A percentile compares a stretch with the other conserved stretches of the same genome.
These are phyloP conservation scores for Elsinoe ampelina DNA, from an alignment of 2,329 filamentous ascomycete genomes.

Conservation along the genomic window DNA sequence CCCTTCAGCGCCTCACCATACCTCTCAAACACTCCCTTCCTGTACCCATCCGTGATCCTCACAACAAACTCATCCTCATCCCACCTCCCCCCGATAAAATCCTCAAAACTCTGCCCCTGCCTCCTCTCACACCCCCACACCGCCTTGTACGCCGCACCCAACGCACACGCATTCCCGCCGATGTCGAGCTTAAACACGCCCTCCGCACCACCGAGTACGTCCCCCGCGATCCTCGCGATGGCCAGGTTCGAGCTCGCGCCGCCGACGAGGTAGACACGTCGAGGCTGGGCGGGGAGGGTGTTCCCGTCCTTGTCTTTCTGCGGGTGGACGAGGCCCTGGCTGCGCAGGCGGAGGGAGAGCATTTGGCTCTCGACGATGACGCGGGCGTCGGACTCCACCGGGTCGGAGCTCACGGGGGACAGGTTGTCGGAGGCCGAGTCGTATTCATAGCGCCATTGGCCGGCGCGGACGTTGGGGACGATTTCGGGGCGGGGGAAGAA, in stretches of 20 bases:
- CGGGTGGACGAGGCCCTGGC: conserved; percentile 58
- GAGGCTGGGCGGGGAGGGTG: conserved; percentile 68
- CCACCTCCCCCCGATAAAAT: conserved; percentile 77
- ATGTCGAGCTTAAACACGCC: conserved; percentile 92
- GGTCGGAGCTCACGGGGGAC: conserved; percentile 32
- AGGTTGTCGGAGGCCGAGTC: conserved; percentile 39
- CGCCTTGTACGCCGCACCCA: conserved; percentile 92
- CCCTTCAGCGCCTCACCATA: conserved; percentile 70
- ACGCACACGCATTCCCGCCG: conserved; percentile 86
- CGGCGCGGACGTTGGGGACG: conserved; percentile 78
- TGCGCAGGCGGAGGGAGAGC: conserved; percentile 79
- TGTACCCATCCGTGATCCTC: conserved; percentile 74
- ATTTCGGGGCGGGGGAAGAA: conserved; percentile 95
- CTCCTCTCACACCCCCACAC: conserved; percentile 76
- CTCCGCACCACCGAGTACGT: conserved; percentile 80
- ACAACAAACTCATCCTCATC: conserved; percentile 73
- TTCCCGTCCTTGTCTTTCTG: conserved; percentile 36
- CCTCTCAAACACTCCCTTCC: conserved; percentile 59
- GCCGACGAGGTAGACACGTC: conserved; percentile 86
- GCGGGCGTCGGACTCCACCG: conserved; percentile 63
- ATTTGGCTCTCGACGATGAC: conserved; percentile 92
- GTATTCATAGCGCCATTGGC: conserved; percentile 76
- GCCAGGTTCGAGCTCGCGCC: conserved; percentile 84
- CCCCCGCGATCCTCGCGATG: conserved; percentile 73
- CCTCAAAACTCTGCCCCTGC: conserved; percentile 67